These are phyloP conservation scores for Apiospora malaysiana DNA, from an alignment of 2,329 filamentous ascomycete genomes.

Conservation along the genomic window DNA sequence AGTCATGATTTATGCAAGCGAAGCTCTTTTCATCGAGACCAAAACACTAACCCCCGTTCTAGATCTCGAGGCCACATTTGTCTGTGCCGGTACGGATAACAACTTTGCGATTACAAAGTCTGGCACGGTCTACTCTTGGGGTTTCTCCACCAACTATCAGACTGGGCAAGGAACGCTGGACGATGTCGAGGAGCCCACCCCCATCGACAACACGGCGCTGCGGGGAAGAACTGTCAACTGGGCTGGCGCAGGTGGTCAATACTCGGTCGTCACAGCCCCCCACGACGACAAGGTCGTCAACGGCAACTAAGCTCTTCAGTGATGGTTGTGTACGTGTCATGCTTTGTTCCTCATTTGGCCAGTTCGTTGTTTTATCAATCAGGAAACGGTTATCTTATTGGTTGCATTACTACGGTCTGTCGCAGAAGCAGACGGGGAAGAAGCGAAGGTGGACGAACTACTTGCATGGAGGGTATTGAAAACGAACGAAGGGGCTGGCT, in stretches of 20 bases:
- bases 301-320: conserved; percentile 4
- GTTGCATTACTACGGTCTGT: neutral
- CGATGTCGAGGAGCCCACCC: conserved; percentile 77
- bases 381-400: neutral
- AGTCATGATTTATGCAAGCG: conserved; percentile 30
- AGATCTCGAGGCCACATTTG: conserved; percentile 58
- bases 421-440: no score
- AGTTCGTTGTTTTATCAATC: neutral
- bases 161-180: conserved; percentile 80
- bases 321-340: neutral
- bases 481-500: neutral
- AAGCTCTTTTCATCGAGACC: neutral
- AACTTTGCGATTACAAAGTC: conserved; percentile 72
- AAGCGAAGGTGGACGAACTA: neutral
- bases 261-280: conserved; percentile 64
- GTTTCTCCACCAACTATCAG: conserved; percentile 81
- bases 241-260: conserved; percentile 90
- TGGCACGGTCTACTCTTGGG: conserved; percentile 79
- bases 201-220: conserved; percentile 85
- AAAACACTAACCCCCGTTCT: conserved; percentile 28
- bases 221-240: conserved; percentile 75
- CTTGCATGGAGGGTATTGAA: neutral
- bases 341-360: neutral
- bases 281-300: conserved; percentile 27
- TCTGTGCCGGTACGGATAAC: conserved; percentile 74